Conservation (phyloP, 805 yeast species). For the Yamadazyma scolyti region DNA sequence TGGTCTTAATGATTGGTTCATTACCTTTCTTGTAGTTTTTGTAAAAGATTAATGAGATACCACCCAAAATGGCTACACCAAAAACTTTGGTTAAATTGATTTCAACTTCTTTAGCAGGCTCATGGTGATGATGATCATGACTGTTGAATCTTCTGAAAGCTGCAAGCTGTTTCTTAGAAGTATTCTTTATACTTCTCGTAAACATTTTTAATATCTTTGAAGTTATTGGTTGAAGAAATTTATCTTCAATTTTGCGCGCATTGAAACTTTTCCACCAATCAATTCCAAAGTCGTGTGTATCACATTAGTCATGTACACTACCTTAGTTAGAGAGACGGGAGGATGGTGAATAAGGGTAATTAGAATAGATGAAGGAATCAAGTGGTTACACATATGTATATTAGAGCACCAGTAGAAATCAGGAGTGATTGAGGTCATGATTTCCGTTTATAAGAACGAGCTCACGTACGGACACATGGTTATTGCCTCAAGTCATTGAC, state of each 20-base stretch:
- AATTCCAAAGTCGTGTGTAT: too few species aligned
- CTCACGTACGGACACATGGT: too few species aligned
- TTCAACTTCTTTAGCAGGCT: constrained; percentile 26
- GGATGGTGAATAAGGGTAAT: too few species aligned
- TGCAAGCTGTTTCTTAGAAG: constrained; percentile 5
- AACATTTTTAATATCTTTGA: constrained; percentile 12
- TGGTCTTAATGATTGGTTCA: constrained; percentile 35
- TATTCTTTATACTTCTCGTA: constrained; percentile 10
- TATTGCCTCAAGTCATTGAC: too few species aligned
- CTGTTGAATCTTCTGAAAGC: constrained; percentile 18
- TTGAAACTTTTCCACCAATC: neutral
- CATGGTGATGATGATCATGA: constrained; percentile 14
- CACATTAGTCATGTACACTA: too few species aligned
- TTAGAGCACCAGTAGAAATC: too few species aligned
- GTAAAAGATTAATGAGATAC: constrained; percentile 28
- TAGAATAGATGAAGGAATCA: too few species aligned
- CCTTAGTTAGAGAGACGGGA: too few species aligned
- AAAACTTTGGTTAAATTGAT: constrained; percentile 39
- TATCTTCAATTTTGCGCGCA: constrained; percentile 1
- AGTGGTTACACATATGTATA: too few species aligned
- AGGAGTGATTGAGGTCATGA: too few species aligned
- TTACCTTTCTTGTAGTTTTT: constrained; percentile 26
- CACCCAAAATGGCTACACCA: constrained; percentile 39
- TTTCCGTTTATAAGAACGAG: too few species aligned
- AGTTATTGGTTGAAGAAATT: constrained; percentile 10